Percentiles rank a stretch among this genome's conserved stretches.
Evolutionary conservation across 2,329 filamentous ascomycete genomes (phyloP).

Genomic region (Reticulascus tulasneorum): DNA sequence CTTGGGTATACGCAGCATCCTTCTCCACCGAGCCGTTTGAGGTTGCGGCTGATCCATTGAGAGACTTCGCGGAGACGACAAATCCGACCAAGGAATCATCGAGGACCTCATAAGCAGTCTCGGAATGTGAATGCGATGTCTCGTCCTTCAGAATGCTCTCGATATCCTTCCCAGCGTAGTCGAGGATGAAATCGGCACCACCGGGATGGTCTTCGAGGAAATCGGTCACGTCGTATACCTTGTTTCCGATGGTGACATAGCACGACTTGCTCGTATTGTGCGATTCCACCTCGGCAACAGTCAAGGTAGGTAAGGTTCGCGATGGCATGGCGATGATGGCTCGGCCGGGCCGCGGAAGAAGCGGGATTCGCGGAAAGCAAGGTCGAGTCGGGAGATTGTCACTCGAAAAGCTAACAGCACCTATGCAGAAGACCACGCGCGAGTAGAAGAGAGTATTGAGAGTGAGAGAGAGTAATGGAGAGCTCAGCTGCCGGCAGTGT

Average conservation of each 20-base stretch:
- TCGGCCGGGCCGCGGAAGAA: too few species aligned
- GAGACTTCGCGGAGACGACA: slow-evolving; percentile 56
- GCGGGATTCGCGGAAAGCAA: too few species aligned
- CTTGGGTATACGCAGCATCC: slow-evolving; percentile 21
- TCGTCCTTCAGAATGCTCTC: slow-evolving; percentile 77
- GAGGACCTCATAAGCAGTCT: slow-evolving; percentile 92
- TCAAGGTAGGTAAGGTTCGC: slow-evolving; percentile 78
- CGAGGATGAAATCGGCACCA: slow-evolving; percentile 80
- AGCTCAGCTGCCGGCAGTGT: too few species aligned
- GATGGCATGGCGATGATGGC: slow-evolving; percentile 59
- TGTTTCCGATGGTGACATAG: slow-evolving; percentile 85
- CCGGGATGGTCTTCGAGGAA: slow-evolving; percentile 91
- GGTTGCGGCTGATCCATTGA: slow-evolving; percentile 26
- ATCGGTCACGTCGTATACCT: slow-evolving; percentile 92
- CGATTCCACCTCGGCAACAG: slow-evolving; percentile 72
- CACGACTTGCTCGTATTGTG: slow-evolving; percentile 81
- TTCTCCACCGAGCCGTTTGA: slow-evolving; percentile 33
- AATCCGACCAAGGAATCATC: slow-evolving; percentile 85
- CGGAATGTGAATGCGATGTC: slow-evolving; percentile 79
- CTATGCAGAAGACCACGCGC: too few species aligned
- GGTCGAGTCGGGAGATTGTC: too few species aligned
- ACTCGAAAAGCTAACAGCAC: too few species aligned
- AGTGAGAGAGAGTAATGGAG: too few species aligned
- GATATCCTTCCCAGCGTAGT: slow-evolving; percentile 87
- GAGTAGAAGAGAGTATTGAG: too few species aligned